Percentiles rank a stretch among this genome's conserved stretches.
Conservation (phyloP, 2,329 filamentous ascomycete species). For the Achaetomium macrosporum region DNA sequence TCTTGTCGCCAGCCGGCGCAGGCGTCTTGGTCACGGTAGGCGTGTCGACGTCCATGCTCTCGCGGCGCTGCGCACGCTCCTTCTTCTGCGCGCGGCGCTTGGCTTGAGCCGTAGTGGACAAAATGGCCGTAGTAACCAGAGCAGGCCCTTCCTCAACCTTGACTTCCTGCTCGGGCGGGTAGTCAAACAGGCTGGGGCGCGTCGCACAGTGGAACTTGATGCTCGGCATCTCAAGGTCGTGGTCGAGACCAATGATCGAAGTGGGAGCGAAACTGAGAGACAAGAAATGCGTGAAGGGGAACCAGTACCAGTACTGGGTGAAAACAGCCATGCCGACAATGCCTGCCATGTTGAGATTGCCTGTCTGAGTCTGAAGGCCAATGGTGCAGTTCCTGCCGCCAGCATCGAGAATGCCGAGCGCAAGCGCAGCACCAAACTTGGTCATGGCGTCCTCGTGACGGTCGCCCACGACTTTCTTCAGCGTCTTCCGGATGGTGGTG, state of each 20-base stretch:
- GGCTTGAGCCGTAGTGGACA: conserved; percentile 94
- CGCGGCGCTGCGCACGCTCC: conserved; percentile 78
- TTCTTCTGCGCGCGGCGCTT: conserved; percentile 93
- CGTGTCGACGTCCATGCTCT: conserved; percentile 93
- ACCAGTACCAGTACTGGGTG: conserved; percentile 99
- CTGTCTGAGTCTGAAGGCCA: conserved; percentile 92
- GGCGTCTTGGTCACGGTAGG: conserved; percentile 62
- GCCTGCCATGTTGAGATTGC: conserved; percentile 96
- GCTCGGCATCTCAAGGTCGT: conserved; percentile 85
- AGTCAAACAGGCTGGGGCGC: conserved; percentile 92
- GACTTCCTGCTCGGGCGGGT: conserved; percentile 92
- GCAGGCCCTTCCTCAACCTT: conserved; percentile 92
- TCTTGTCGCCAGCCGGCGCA: conserved; percentile 62
- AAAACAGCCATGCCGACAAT: conserved; percentile 98
- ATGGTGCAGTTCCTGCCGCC: conserved; percentile 98
- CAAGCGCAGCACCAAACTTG: conserved; percentile 92
- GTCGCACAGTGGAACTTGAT: conserved; percentile 97
- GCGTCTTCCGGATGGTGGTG: conserved; percentile 78
- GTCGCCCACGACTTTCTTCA: conserved; percentile 90
- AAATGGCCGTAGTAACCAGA: conserved; percentile 87
- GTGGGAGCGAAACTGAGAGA: conserved; percentile 96
- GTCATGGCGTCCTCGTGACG: conserved; percentile 99
- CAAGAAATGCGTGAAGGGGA: conserved; percentile 96
- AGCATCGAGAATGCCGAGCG: conserved; percentile 94
- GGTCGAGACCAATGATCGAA: conserved; percentile 88